phyloP scores from a whole-genome alignment of 75 land plant genomes.

The Pseudotsuga menziesii region DNA sequence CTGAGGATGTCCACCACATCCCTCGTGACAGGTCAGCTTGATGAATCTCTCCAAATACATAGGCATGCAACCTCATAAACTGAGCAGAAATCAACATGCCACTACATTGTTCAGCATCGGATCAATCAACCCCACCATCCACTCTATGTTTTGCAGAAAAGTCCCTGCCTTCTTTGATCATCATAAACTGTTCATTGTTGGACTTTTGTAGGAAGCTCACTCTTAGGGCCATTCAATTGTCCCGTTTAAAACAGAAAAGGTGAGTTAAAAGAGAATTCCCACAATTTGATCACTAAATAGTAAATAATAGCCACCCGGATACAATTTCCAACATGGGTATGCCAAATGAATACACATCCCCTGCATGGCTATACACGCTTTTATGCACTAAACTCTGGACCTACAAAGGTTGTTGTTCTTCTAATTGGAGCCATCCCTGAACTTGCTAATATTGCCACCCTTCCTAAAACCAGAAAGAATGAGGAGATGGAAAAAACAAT shows the following conservation, averaged over 20 bases:
- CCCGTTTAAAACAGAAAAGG: too few species aligned
- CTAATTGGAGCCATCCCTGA: conserved; percentile 11
- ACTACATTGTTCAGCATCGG: too few species aligned
- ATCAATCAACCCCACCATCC: too few species aligned
- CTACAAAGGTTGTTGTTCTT: conserved; percentile 11
- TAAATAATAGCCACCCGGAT: conserved; percentile 15
- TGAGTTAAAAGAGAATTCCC: too few species aligned
- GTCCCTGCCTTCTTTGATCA: too few species aligned
- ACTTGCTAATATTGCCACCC: conserved; percentile 15
- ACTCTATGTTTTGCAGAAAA: too few species aligned
- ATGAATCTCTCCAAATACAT: conserved; percentile 16
- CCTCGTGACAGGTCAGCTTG: conserved; percentile 23
- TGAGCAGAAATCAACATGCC: too few species aligned
- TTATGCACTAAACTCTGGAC: conserved; percentile 9
- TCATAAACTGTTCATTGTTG: too few species aligned
- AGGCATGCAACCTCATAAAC: conserved; percentile 25
- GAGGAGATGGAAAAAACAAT: background rate
- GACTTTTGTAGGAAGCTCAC: too few species aligned
- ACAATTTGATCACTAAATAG: background rate
- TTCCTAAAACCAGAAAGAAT: conserved; percentile 11
- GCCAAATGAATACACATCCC: conserved; percentile 28
- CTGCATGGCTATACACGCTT: conserved; percentile 1
- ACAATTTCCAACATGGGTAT: conserved; percentile 18
- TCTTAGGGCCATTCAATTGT: too few species aligned
- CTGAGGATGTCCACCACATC: conserved; percentile 25